Base-by-base conservation (phyloP, 2,329 filamentous ascomycete genomes). In the Fusarium austroafricanum region DNA sequence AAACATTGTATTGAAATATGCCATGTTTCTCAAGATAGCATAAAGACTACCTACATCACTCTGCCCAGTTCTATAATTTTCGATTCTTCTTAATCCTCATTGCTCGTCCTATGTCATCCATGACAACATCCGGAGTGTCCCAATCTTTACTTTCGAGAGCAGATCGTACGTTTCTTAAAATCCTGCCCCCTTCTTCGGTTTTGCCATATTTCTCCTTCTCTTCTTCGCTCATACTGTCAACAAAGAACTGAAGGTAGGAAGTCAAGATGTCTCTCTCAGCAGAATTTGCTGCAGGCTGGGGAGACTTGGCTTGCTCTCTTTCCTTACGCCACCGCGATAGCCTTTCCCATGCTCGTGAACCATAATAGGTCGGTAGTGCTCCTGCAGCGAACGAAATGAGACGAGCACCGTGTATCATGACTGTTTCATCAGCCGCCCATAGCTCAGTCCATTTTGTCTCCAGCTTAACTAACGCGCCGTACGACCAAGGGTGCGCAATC, bases 331-430 rank as follows among this genome's bases (percentile, higher is more conserved):
- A 39, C 2, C 3, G 2, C 6, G 10, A 2, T 2, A 23, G 3
- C 4, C 6, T 0, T 1, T 17, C 4, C 33, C 52, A 47, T 9
- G 1, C 3, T 17, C 3, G 17, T 8, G 5, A 5, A 2, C 23
- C 31, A 8, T 10, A 23, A 10, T 21, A 18, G 20, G 15, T 14
- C 2, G 43, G 18, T 3, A 38, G 2, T 11, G 26, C 52, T 2
- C 18, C 33, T 4, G 26, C 26, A 10, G 18, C 5, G 9, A 39
- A 31, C 5, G 43, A n/a, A 15, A 38, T 7, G 5, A 17, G 9
- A 10, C 20, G 20, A 3, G 35, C 15, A 3, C 2, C 3, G 15
- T 21, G 2, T 20, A 33, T 10, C 5, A 52, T 10, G 14, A 6
- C 6, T 12, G 29, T 12, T 0, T 37, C 31, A 1, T 54, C 29